Evolutionary conservation across 2,329 filamentous ascomycete species (phyloP), one percentile per base, ranked within the genome.

Genomic region (Apiospora sp.): DNA sequence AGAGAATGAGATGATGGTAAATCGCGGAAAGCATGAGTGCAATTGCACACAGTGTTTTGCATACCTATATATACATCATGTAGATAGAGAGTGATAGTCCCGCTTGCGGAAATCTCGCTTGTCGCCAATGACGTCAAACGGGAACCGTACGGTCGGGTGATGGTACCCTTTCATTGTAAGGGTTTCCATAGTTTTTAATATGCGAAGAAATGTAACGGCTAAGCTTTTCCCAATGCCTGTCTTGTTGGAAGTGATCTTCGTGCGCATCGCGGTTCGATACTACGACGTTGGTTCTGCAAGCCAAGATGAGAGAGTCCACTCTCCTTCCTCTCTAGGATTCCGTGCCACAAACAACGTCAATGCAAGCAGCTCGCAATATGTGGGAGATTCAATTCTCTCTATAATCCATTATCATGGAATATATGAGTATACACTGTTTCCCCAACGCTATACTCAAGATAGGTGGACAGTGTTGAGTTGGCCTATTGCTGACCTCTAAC

Each of bases 121-220:
- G 58, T 64, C 22, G 58, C 10, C 58, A 19, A 64, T 41, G 34
- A 41, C 34, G 58, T 41, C 34, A 37, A 64, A 41, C 19, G 34
- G 10, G 58, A 64, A 64, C 58, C 34, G 34, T 64, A 41, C 34
- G 58, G 58, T 41, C 30, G 34, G 34, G 34, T 64, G 58, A n/a
- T 64, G 34, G 34, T 24, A 41, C 30, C 19, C 58, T 41, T 64
- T 64, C 16, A 24, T 64, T 4, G 41, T n/a, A 24, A 34, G 51
- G 30, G 58, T 64, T 64, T 64, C 58, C 34, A 64, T 37, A 64
- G 54, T 41, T 64, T 37, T 41, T 64, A 64, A 64, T 64, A 64
- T n/a, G 22, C 34, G 41, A n/a, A 41, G 19, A 24, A 13, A 41
- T 64, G 34, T 14, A 64, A 64, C 58, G 19, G 58, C 34, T 30